Evolutionary conservation across 805 yeast species (phyloP), one percentile per base, ranked within the genome.

Genomic region (Pichia paraexigua): DNA sequence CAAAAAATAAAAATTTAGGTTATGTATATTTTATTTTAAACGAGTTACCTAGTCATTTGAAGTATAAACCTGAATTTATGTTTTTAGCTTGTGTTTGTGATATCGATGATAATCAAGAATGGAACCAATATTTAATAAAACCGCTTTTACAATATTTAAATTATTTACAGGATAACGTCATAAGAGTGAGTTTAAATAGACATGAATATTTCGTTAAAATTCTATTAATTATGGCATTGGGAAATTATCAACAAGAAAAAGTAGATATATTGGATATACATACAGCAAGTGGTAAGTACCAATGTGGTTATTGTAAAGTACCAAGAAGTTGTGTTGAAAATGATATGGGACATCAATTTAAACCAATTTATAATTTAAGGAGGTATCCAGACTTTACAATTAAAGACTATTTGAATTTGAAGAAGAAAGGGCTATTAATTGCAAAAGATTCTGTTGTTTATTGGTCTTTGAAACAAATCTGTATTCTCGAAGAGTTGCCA

Each of bases 141-240:
- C 53, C 49, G 7, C 18, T 50, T 21, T 43, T 42, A 18, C 37
- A 21, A 30, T 50, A 50, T 28, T 30, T 43, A 13, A 39, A 46
- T 13, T 35, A 32, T 22, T 28, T 50, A 5, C 10, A 40, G 2
- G 28, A 46, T 9, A 50, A 50, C n/a, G 28, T 39, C 7, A 10
- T 50, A 3, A 42, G 41, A n/a, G 32, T 50, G 2, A 46, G 43
- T 22, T n/a, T 50, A 11, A 50, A 50, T 43, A 50, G 43, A 37
- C 53, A 50, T 45, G 53, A 50, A 22, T 50, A 50, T 41, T 27
- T 21, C 21, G 43, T 50, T 8, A 50, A 46, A 37, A 43, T 50
- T 17, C 15, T 21, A 17, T 18, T 46, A 21, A 22, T 30, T 4
- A 24, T 42, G 20, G 53, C 40, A 32, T n/a, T 46, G 13, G 20